Conservation (phyloP, 2,329 filamentous ascomycete species). For the Lachnellula occidentalis region DNA sequence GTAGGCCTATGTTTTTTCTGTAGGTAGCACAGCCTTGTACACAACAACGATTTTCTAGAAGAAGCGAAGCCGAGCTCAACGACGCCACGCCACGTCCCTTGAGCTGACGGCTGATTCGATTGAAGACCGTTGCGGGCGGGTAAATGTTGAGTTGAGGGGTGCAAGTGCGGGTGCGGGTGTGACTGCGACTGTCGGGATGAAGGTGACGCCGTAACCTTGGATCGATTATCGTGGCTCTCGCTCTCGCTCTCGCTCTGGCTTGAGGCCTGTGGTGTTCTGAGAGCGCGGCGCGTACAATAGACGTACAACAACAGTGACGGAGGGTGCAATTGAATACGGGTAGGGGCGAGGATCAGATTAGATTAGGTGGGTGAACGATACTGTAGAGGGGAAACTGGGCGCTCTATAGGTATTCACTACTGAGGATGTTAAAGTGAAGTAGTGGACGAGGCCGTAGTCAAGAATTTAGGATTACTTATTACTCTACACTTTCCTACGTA, state of each 20-base stretch:
- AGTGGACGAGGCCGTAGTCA: no score
- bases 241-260: background rate
- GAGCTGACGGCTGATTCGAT: background rate
- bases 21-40: background rate
- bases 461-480: no score
- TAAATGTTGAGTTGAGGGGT: constrained; percentile 2
- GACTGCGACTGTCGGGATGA: background rate
- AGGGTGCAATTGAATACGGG: constrained; percentile 1
- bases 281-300: background rate
- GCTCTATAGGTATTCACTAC: no score
- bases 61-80: background rate
- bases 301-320: background rate
- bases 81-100: background rate
- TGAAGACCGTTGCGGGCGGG: constrained; percentile 6
- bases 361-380: background rate
- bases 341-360: background rate
- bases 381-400: no score
- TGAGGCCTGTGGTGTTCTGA: background rate
- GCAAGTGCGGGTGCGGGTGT: constrained; percentile 3
- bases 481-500: no score
- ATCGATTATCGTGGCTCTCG: constrained; percentile 2
- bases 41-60: background rate
- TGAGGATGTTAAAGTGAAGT: no score
- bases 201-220: background rate
- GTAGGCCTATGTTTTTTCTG: constrained; percentile 17